Evolutionary conservation across 345 rosid species (phyloP), one percentile per base, ranked within the genome.

Genomic region (Lepidium sativum): DNA sequence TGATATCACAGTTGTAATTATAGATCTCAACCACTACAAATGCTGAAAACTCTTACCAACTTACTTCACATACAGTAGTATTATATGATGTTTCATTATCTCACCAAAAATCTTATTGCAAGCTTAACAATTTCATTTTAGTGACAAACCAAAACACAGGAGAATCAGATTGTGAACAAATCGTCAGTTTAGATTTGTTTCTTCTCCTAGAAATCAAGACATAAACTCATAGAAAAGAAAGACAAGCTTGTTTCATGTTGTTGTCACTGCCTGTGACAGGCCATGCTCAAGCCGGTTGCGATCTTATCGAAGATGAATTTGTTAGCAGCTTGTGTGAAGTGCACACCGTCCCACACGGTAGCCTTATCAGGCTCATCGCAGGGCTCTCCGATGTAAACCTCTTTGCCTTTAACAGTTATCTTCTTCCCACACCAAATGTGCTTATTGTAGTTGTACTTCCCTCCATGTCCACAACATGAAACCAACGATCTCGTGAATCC

Each of bases 381-480:
- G 1, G 91, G 57, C 44, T 69, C 77, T 8, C 82, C 97, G n/a
- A 83, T 55, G 62, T 80, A 34, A 23, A 81, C 44, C 57, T 83
- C 77, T 70, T 71, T 81, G 9, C 88, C 95, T 21, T 52, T 43
- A 54, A 69, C 72, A 18, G 2, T 75, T n/a, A 48, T 48, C 67
- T 63, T 80, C 21, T 42, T 74, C 11, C 97, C 97, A 51, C 97
- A 85, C 0, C 86, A 79, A 29, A 77, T 61, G 21, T 75, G 2
- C 42, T 53, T 72, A 57, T 79, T 81, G 72, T 77, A 89, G 44
- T 89, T 89, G 39, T 83, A 84, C 74, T 78, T 85, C 15, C 98
- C 98, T 12, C 96, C 96, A 58, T 81, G 85, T 0, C 98, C 92
- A 41, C 96, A 92, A 39, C 96, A 89, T 5, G 86, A 74, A 16